phyloP scores from a whole-genome alignment of 1,284 basidiomycete species.

The Marasmius fiardii region DNA sequence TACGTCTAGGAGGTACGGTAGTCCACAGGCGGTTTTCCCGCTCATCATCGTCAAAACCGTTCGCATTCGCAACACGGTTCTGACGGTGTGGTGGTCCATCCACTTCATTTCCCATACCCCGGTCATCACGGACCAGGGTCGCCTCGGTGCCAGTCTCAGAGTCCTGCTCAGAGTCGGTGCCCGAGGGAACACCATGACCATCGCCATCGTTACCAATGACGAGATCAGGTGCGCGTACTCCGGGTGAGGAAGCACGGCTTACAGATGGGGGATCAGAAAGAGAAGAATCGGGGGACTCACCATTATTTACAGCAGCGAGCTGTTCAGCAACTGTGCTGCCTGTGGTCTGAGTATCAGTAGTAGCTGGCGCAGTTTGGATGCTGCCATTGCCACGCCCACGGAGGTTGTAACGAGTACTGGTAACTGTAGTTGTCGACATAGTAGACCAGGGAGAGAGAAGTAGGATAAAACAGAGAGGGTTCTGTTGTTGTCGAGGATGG shows the following conservation, averaged over 20 bases:
- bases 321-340: neutral
- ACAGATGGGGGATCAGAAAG: neutral
- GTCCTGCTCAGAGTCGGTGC: no score
- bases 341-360: neutral
- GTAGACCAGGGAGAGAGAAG: neutral
- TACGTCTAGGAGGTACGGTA: neutral
- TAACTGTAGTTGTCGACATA: neutral
- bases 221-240: neutral
- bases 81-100: neutral
- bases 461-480: neutral
- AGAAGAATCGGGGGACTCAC: neutral
- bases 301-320: neutral
- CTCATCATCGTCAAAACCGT: neutral
- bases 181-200: neutral
- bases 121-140: neutral
- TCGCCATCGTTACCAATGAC: neutral
- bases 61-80: neutral
- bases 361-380: neutral
- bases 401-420: neutral
- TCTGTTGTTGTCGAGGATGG: neutral
- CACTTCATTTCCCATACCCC: neutral
- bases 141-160: neutral
- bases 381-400: neutral
- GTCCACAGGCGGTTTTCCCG: neutral
- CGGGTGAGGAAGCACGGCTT: constrained; percentile 4